A percentile compares a stretch with the other conserved stretches of the same genome.
These are phyloP conservation scores for Suillus fuscotomentosus DNA, from an alignment of 768 basidiomycete genomes.

Conservation along the genomic window DNA sequence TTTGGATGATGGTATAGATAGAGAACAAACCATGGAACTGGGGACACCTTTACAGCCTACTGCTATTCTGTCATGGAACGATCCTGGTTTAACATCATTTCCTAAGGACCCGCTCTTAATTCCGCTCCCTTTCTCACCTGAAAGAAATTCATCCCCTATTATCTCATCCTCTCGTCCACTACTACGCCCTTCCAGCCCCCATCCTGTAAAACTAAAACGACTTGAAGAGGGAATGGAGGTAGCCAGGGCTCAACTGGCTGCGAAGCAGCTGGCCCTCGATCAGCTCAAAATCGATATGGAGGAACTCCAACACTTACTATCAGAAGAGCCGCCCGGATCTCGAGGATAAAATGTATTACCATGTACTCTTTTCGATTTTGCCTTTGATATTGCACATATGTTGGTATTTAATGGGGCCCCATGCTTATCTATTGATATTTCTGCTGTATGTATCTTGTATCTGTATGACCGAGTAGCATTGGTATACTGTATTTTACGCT, in stretches of 20 bases:
- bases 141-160: constrained; percentile 17
- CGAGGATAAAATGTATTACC: background rate
- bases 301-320: constrained; percentile 9
- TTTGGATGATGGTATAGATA: constrained; percentile 32
- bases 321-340: background rate
- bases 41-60: constrained; percentile 48
- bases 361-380: background rate
- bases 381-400: background rate
- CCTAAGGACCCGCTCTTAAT: constrained; percentile 12
- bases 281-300: constrained; percentile 24
- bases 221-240: constrained; percentile 20
- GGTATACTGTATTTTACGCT: background rate
- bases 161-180: background rate
- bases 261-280: constrained; percentile 22
- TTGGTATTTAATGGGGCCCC: background rate
- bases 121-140: constrained; percentile 20
- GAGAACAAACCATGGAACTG: constrained; percentile 51
- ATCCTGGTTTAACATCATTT: background rate
- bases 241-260: constrained; percentile 18
- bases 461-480: background rate
- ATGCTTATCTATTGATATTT: background rate
- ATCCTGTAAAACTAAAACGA: constrained; percentile 14
- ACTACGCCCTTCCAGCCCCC: constrained; percentile 13
- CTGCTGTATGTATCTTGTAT: background rate
- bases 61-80: constrained; percentile 13